These are phyloP conservation scores for Penicillium pancosmium DNA, from an alignment of 495 filamentous ascomycete species.

Conservation along the genomic window DNA sequence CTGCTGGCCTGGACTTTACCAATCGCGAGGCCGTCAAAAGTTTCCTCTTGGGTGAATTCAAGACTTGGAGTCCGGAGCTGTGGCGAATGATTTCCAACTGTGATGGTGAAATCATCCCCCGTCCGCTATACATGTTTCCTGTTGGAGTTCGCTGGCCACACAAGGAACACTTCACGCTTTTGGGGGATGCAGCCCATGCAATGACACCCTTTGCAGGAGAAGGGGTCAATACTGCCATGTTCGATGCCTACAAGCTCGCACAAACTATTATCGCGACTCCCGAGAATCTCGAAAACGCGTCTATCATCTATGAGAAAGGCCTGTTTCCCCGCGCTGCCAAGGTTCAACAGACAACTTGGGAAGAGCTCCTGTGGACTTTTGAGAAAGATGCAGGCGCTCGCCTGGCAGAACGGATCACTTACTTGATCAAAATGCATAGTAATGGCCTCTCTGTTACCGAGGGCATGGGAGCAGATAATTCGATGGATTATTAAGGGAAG, in stretches of 20 bases:
- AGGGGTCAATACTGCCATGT: constrained; percentile 59
- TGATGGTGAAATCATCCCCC: constrained; percentile 9
- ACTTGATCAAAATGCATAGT: no score
- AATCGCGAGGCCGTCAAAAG: constrained; percentile 7
- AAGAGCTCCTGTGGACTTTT: no score
- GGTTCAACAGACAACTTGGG: no score
- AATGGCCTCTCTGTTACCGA: no score
- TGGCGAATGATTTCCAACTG: constrained; percentile 12
- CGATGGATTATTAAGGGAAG: no score
- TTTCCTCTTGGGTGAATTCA: constrained; percentile 19
- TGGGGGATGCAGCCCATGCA: constrained; percentile 63
- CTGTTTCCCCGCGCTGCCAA: no score
- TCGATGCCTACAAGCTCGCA: constrained; percentile 55
- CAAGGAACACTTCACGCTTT: constrained; percentile 42
- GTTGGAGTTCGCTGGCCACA: constrained; percentile 11
- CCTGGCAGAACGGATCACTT: no score
- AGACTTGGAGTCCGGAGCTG: constrained; percentile 30
- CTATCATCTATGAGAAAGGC: no score
- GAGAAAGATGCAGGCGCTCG: no score
- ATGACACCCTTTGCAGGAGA: constrained; percentile 62
- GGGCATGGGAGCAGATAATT: no score
- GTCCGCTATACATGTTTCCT: constrained; percentile 53
- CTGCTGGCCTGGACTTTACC: neutral
- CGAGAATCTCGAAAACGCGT: no score
- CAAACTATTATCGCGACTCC: constrained; percentile 27